phyloP scores from a whole-genome alignment of 768 basidiomycete genomes.

The Strobilomyces echinocephalus region DNA sequence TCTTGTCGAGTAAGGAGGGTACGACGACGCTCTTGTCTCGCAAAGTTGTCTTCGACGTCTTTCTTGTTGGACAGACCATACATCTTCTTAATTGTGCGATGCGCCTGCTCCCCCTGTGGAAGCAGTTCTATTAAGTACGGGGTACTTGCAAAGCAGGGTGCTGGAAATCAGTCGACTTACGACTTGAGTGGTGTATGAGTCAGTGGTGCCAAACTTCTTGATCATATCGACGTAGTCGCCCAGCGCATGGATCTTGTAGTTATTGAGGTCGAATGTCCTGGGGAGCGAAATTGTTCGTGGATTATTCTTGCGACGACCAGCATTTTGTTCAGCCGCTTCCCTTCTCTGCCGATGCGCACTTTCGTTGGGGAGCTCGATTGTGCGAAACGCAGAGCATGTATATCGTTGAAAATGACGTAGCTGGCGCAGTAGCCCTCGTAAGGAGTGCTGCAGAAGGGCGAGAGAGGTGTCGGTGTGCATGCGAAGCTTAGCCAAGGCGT shows the following conservation, averaged over 20 bases:
- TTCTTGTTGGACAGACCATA: background rate
- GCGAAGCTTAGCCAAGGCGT: background rate
- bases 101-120: background rate
- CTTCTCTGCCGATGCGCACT: background rate
- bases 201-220: background rate
- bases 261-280: background rate
- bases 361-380: background rate
- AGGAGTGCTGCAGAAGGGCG: background rate
- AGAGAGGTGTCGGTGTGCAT: background rate
- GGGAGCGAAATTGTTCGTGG: background rate
- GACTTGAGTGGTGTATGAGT: background rate
- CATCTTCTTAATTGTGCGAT: background rate
- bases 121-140: background rate
- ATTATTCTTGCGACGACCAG: background rate
- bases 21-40: background rate
- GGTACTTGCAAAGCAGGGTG: background rate
- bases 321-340: background rate
- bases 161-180: background rate
- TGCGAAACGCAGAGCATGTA: background rate
- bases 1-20: conserved; percentile 2
- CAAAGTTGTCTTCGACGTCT: background rate
- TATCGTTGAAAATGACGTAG: background rate
- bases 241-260: background rate
- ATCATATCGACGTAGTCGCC: background rate
- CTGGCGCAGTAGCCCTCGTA: background rate